Conservation (phyloP, 176 grass and related monocot species). For the Zea luxurians region DNA sequence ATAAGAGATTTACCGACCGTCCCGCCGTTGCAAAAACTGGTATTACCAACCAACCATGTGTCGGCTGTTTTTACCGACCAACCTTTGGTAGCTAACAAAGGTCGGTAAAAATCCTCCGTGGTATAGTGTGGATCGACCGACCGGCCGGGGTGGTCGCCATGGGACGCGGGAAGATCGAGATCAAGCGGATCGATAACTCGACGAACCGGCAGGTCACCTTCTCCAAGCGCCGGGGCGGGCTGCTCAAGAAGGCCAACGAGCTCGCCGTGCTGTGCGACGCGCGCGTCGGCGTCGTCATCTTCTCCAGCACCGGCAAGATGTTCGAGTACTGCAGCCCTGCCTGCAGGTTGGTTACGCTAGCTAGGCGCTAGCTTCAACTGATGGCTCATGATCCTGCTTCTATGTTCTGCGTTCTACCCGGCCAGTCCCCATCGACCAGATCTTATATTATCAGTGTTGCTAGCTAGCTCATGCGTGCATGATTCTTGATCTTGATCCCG, state of each 20-base stretch:
- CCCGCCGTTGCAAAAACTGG: too few relatives aligned
- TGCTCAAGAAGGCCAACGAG: constrained; percentile 85
- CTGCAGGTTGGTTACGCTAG: constrained; percentile 49
- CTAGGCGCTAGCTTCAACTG: too few relatives aligned
- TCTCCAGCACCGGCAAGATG: constrained; percentile 85
- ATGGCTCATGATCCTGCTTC: background rate
- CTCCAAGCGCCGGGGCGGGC: constrained; percentile 74
- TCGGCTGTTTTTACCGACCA: too few relatives aligned
- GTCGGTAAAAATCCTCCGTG: too few relatives aligned
- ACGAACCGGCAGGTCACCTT: constrained; percentile 80
- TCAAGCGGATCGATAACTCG: constrained; percentile 79
- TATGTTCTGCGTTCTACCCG: background rate
- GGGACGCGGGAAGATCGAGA: constrained; percentile 81
- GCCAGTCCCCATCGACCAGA: background rate
- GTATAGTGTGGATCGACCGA: constrained; percentile 29
- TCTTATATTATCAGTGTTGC: background rate
- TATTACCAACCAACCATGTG: too few relatives aligned
- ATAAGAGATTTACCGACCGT: too few relatives aligned
- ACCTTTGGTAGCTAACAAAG: too few relatives aligned
- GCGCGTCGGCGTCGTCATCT: constrained; percentile 66
- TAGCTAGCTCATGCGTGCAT: background rate
- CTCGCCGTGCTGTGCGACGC: constrained; percentile 74
- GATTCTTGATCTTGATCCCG: background rate
- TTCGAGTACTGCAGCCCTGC: constrained; percentile 70
- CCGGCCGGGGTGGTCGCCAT: constrained; percentile 25